A percentile compares a stretch with the other conserved stretches of the same genome.
These are phyloP conservation scores for Zanthoxylum bungeanum DNA, from an alignment of 345 rosid species.

Conservation along the genomic window DNA sequence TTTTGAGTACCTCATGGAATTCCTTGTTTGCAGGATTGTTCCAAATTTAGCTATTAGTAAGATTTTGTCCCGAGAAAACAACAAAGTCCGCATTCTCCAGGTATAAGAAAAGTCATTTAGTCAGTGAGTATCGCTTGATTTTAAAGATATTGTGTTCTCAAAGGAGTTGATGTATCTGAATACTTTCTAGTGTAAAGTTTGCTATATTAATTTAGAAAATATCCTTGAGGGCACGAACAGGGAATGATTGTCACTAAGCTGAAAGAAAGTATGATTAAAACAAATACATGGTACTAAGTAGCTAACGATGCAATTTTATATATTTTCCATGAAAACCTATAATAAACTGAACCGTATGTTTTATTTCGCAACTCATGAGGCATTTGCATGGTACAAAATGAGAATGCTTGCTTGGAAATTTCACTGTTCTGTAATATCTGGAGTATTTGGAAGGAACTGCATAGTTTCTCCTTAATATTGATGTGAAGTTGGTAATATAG, in stretches of 20 bases:
- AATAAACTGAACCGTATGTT: not conserved
- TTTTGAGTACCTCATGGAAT: conserved; percentile 1
- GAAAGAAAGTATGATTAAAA: not conserved
- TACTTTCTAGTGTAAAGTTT: not conserved
- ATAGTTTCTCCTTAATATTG: not conserved
- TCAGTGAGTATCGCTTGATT: not conserved
- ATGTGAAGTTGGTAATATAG: not conserved
- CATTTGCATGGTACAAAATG: not conserved
- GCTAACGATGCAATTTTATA: not conserved
- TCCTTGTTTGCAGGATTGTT: conserved; percentile 65
- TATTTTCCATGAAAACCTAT: not conserved
- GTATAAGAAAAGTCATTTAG: conserved; percentile 33
- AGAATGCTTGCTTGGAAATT: not conserved
- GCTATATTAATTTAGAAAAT: not conserved
- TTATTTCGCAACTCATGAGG: not conserved
- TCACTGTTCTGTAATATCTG: not conserved
- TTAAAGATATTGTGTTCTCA: not conserved
- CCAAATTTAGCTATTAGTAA: conserved; percentile 94
- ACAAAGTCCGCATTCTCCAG: conserved; percentile 91
- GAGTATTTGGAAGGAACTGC: not conserved
- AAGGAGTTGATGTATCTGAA: not conserved
- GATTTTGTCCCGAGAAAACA: conserved; percentile 85
- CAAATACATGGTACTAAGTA: not conserved
- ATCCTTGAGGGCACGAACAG: not conserved
- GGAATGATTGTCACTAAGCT: not conserved